A percentile compares a stretch with the other conserved stretches of the same genome.
phyloP scores from a whole-genome alignment of 2,329 filamentous ascomycete species.

The Daldinia sp. region DNA sequence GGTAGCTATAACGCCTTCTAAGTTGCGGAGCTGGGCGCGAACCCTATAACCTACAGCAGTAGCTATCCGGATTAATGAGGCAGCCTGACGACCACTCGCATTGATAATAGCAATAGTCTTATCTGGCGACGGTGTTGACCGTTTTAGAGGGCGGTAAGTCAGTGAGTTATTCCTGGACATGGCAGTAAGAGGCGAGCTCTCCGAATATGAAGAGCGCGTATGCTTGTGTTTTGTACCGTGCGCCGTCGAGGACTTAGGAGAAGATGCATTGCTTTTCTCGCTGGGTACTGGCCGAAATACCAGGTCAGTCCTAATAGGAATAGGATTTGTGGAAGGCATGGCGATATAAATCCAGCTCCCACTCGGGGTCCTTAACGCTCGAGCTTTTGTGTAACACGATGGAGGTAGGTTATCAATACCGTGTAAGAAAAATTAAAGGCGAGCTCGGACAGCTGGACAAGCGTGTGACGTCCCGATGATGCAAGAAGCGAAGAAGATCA shows the following conservation, averaged over 20 bases:
- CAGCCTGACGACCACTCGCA: constrained; percentile 93
- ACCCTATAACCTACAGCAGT: constrained; percentile 94
- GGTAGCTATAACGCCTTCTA: constrained; percentile 86
- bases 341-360: constrained; percentile 25
- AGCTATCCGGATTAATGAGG: constrained; percentile 93
- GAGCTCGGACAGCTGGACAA: constrained; percentile 10
- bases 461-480: constrained; percentile 27
- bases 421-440: constrained; percentile 14
- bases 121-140: constrained; percentile 69
- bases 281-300: constrained; percentile 48
- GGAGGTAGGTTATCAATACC: constrained; percentile 15
- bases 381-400: constrained; percentile 17
- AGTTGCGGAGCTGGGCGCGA: constrained; percentile 88
- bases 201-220: constrained; percentile 71
- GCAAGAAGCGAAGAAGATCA: constrained; percentile 30
- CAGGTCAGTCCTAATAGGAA: constrained; percentile 52
- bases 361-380: constrained; percentile 15
- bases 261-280: constrained; percentile 46
- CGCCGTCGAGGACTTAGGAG: constrained; percentile 44
- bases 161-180: constrained; percentile 70
- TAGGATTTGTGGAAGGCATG: constrained; percentile 51
- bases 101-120: constrained; percentile 96
- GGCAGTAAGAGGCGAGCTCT: constrained; percentile 64
- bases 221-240: constrained; percentile 65
- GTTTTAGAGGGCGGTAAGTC: constrained; percentile 71